Base-by-base conservation (phyloP, 1,284 basidiomycete genomes). In the Farysia itapuensis region DNA sequence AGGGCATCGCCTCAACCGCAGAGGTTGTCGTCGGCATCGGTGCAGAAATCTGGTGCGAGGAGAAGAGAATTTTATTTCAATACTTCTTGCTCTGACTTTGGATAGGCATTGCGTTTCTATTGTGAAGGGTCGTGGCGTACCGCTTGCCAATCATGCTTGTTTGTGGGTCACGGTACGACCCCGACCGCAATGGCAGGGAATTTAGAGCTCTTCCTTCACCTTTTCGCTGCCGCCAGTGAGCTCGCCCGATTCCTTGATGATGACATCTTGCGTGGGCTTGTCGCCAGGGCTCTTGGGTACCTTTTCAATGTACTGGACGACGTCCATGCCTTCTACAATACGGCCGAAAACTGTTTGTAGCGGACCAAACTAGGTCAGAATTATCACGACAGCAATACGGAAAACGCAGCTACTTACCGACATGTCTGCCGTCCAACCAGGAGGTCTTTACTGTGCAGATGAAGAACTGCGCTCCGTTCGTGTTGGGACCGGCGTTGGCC, bases 401-500 rank as follows among this genome's bases (percentile, higher is more conserved):
- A n/a, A n/a, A 33, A 21, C 21, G 8, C 23, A 14, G 7, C 3
- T 22, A 63, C 53, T 50, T 46, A 63, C 66, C 59, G 34, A 70
- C 65, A 51, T 66, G 66, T 26, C 56, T 46, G 26, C 59, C 53
- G 36, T 74, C 72, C 21, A 76, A 52, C 70, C 70, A 73, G 18
- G 46, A 37, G 7, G 75, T 77, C 36, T 58, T 54, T 21, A 67
- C 69, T 6, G 69, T 72, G 53, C 72, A 74, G 40, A 76, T 70
- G 44, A 76, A 74, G 59, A 74, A 76, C 50, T 72, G 65, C 11
- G 72, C 72, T 16, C 74, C 74, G 52, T 75, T 75, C 14, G 74
- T 70, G 64, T 75, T 72, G 85, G 86, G 49, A 13, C 72, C 72
- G 0, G 72, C 69, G 35, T 72, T 68, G 30, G 69, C 70, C 66